Base-by-base conservation (phyloP, 306 rosid species). In the Citrullus colocynthis region DNA sequence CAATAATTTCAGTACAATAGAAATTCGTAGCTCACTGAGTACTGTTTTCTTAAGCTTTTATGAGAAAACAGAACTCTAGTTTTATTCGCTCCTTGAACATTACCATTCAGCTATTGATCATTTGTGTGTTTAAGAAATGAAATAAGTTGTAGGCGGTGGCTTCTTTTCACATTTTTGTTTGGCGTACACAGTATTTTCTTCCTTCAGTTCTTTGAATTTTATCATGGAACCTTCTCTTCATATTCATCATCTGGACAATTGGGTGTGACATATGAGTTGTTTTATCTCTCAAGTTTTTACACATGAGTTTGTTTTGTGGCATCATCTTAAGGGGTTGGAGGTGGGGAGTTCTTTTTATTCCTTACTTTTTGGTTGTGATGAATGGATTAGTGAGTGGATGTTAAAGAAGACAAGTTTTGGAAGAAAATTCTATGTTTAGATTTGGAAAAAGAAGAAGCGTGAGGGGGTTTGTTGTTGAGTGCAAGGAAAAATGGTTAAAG, bases 1-100 rank as follows among this genome's bases (percentile, higher is more conserved):
- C 83, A 88, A 91, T 93, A 93, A 93, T 84, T 81, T 85, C 78
- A 87, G 86, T 86, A 86, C 88, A 87, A 86, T 81, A 83, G 86
- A 66, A 8, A 82, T 85, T 74, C 80, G 82, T 87, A 90, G 92
- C 81, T 81, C 77, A 84, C 81, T 75, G 5, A 58, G 56, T 74
- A 80, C 81, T 83, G 85, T 78, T 79, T 86, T 84, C 78, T 81
- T 83, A 84, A 82, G 85, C 87, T 81, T 78, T 81, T 86, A 78
- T 65, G 80, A 81, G 72, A 65, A 86, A 80, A 93, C 92, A 88
- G 75, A 82, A 73, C 48, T 42, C 64, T 83, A 83, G 86, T 84
- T 79, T 79, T 44, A 79, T 74, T 45, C 18, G 11, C 59, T 74
- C 14, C 32, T 28, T 30, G 48, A 54, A 24, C 60, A 9, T 34